phyloP scores from a whole-genome alignment of 202 grass and related monocot genomes.

The Dendrocalamus latiflorus region DNA sequence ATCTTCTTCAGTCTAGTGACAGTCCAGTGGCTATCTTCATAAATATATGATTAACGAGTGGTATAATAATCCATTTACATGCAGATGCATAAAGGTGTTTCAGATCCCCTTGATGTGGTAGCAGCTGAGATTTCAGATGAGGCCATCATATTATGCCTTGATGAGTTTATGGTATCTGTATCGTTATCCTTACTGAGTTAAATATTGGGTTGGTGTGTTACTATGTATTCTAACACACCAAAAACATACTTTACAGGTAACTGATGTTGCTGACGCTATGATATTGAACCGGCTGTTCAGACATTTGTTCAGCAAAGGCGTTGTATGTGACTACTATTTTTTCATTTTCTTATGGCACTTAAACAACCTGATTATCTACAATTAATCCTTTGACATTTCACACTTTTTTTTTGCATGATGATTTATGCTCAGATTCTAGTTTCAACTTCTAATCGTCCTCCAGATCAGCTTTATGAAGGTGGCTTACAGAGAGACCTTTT shows the following conservation, averaged over 20 bases:
- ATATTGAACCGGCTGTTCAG: constrained; percentile 84
- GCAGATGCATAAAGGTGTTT: constrained; percentile 97
- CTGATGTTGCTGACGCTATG: constrained; percentile 96
- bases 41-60: not conserved
- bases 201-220: not conserved
- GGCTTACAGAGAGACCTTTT: constrained; percentile 90
- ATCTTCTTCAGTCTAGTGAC: constrained; percentile 14
- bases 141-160: constrained; percentile 86
- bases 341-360: constrained; percentile 6
- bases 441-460: constrained; percentile 89
- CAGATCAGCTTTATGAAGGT: constrained; percentile 93
- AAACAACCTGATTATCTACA: not conserved
- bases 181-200: not conserved
- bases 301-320: constrained; percentile 86
- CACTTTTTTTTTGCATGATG: constrained; percentile 14
- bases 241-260: constrained; percentile 54
- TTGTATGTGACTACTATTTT: constrained; percentile 55
- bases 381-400: constrained; percentile 2
- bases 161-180: constrained; percentile 92
- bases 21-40: not conserved
- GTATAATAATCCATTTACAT: constrained; percentile 7
- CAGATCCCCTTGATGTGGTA: constrained; percentile 93
- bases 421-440: constrained; percentile 63
- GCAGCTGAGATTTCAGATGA: constrained; percentile 97
- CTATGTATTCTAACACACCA: constrained; percentile 11